Conservation (phyloP, 257 asterid species). For the Penstemon eatonii region DNA sequence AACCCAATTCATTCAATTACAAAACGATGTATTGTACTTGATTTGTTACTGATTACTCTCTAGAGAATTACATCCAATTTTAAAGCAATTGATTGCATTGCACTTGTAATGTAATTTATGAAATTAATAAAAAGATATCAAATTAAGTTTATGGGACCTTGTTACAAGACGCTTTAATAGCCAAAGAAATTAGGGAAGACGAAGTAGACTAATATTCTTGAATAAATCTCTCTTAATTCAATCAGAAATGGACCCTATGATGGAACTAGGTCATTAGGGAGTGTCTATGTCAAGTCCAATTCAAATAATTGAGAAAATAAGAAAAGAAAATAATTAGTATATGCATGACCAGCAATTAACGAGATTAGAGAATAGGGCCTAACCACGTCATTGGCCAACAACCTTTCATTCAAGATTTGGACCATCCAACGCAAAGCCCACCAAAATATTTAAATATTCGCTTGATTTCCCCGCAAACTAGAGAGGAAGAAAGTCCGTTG, state of each 20-base stretch:
- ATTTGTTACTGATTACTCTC: too few species aligned
- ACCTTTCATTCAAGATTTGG: neutral
- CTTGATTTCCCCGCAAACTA: neutral
- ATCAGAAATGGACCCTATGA: neutral
- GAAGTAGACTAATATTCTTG: neutral
- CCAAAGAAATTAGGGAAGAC: neutral
- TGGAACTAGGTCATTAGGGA: neutral
- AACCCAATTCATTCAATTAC: too few species aligned
- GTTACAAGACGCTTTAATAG: too few species aligned
- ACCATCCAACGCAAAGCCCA: neutral
- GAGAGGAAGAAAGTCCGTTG: neutral
- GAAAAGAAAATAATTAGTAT: too few species aligned
- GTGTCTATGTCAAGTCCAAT: slow-evolving; percentile 13
- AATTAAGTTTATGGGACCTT: too few species aligned
- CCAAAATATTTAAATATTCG: neutral
- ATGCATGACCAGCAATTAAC: neutral
- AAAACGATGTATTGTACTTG: too few species aligned
- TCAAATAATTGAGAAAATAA: neutral
- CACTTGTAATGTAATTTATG: too few species aligned
- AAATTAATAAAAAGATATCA: too few species aligned
- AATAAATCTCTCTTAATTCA: neutral
- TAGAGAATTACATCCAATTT: too few species aligned
- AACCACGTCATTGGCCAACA: neutral
- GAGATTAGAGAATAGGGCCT: neutral
- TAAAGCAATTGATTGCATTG: too few species aligned